Evolutionary conservation across 2,329 filamentous ascomycete species (phyloP), one percentile per base, ranked within the genome.

Genomic region (Fusarium sp.): DNA sequence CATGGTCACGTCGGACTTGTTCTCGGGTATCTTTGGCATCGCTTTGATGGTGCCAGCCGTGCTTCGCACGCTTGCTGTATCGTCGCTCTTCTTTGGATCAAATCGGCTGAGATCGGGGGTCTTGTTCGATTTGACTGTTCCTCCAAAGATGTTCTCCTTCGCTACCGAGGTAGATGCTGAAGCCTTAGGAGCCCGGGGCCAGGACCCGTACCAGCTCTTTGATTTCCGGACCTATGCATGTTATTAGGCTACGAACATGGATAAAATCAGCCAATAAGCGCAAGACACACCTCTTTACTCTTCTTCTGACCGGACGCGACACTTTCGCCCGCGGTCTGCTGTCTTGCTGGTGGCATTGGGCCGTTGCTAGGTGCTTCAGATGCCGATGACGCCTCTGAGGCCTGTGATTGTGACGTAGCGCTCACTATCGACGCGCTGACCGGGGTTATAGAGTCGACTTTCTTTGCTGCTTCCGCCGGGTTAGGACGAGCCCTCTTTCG

Each of bases 121-220:
- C 10, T 83, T 82, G n/a, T 78, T 82, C 1, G 87, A 82, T 66
- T 85, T 86, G 57, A 87, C 80, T 4, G 87, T 90, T 57, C 87
- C 89, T 33, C 89, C 90, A 54, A 89, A 81, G 32, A 92, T 91
- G 14, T 87, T 90, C 79, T 92, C 90, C 72, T 85, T 86, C 4
- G 89, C 89, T 52, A 92, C 83, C 61, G 90, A 88, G 7, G 88
- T 91, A 10, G 90, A 92, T 32, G 90, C 86, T 17, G 85, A 82
- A 8, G 90, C 88, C 77, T 92, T 92, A 33, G 87, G 83, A 37
- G 82, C 79, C 69, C 87, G 84, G 20, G 89, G 87, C 89, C 89
- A 91, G 20, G 90, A 89, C 63, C 89, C 89, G 79, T 92, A 92
- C 90, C 90, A 92, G 79, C 89, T 91, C 57, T 84, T 84, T 10